Evolutionary conservation across 345 rosid genomes (phyloP).

Genomic region (Salix dunnii): DNA sequence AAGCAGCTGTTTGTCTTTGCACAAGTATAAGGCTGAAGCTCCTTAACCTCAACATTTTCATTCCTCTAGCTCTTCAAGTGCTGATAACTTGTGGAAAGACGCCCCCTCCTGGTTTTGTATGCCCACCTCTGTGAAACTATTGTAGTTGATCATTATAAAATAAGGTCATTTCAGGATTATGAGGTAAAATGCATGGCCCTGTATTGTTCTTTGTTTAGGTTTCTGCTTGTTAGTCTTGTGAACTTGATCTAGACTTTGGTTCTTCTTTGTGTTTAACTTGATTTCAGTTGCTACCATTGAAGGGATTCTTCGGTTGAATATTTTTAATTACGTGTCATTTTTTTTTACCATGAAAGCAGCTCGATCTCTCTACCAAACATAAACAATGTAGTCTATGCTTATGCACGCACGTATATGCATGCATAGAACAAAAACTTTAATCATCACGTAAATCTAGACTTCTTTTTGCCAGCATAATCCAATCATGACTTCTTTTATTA

Average conservation of each 20-base stretch:
- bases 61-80: conserved; percentile 45
- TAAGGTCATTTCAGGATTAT: not conserved
- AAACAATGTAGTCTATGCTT: no score
- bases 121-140: conserved; percentile 22
- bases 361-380: no score
- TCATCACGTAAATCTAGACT: no score
- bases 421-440: no score
- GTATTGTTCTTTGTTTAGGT: not conserved
- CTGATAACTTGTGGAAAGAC: conserved; percentile 38
- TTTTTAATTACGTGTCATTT: no score
- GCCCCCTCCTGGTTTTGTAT: conserved; percentile 45
- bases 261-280: not conserved
- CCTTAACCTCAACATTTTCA: conserved; percentile 38
- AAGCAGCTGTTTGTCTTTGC: conserved; percentile 50
- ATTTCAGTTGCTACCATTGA: no score
- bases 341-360: no score
- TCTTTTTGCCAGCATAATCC: no score
- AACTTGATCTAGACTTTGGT: not conserved
- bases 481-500: no score
- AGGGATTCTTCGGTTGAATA: no score
- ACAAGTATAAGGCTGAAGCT: conserved; percentile 38
- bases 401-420: no score
- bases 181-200: not conserved
- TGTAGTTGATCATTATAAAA: not conserved
- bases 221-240: not conserved